These are phyloP conservation scores for Allium sativum DNA, from an alignment of 106 monocot genomes.

Conservation along the genomic window DNA sequence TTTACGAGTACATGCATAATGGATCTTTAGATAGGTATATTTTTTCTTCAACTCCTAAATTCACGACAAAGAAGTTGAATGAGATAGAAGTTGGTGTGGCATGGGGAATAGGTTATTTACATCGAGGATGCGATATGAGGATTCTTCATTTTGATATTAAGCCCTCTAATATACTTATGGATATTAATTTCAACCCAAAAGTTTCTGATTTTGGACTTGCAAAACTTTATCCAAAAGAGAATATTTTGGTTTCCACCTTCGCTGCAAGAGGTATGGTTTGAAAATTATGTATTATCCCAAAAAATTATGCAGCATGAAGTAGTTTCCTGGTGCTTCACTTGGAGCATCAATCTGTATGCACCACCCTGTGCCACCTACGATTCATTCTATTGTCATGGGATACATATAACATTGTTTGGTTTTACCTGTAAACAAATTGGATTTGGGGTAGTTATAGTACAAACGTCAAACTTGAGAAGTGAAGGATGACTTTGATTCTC, in stretches of 20 bases:
- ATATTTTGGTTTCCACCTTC: slow-evolving; percentile 4
- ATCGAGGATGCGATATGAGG: slow-evolving; percentile 7
- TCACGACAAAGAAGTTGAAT: slow-evolving; percentile 6
- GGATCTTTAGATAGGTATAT: slow-evolving; percentile 14
- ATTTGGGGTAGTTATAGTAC: too few species aligned
- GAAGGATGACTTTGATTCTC: too few species aligned
- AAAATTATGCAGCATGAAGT: too few species aligned
- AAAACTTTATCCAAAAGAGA: slow-evolving; percentile 2
- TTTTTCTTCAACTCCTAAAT: neutral
- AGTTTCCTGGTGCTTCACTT: too few species aligned
- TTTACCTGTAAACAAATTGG: too few species aligned
- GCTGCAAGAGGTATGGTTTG: neutral
- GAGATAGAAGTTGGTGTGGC: slow-evolving; percentile 15
- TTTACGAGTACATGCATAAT: slow-evolving; percentile 17
- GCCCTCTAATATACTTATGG: slow-evolving; percentile 12
- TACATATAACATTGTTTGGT: too few species aligned
- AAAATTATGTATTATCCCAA: too few species aligned
- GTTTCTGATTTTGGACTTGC: slow-evolving; percentile 15
- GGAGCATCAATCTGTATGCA: too few species aligned
- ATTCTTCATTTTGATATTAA: slow-evolving; percentile 23
- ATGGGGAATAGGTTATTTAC: slow-evolving; percentile 12
- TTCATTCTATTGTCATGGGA: too few species aligned
- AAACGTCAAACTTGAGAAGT: too few species aligned
- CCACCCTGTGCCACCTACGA: too few species aligned
- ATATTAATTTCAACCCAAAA: slow-evolving; percentile 8